Evolutionary conservation across 306 rosid genomes (phyloP).

Genomic region (Fragaria vesca): DNA sequence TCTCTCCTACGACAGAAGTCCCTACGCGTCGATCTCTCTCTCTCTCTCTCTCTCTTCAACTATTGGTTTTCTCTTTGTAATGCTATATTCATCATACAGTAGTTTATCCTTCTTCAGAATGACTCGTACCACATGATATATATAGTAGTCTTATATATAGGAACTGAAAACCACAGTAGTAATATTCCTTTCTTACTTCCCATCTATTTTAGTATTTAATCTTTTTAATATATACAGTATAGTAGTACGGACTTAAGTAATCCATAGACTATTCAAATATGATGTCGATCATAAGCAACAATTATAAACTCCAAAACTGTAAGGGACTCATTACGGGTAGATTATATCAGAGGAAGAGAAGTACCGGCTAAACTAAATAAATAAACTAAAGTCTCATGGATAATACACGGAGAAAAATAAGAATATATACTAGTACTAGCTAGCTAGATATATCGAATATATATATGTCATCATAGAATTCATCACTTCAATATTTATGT

Average conservation of each 20-base stretch:
- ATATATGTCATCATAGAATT: not conserved
- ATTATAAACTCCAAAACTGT: not conserved
- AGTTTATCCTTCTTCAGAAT: not conserved
- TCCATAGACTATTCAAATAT: not conserved
- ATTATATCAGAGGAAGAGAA: not conserved
- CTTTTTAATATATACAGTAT: not conserved
- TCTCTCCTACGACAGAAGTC: conserved; percentile 39
- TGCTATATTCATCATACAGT: not conserved
- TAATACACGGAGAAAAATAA: not conserved
- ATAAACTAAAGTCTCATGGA: not conserved
- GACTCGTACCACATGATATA: not conserved
- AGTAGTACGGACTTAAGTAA: not conserved
- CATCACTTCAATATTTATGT: no score
- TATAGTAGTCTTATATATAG: not conserved
- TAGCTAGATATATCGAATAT: no score
- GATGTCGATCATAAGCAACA: not conserved
- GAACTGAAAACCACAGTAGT: not conserved
- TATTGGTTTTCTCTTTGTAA: not conserved
- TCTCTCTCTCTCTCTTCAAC: not conserved
- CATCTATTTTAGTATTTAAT: not conserved
- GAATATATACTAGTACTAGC: not conserved
- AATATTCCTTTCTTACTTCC: not conserved
- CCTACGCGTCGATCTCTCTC: conserved; percentile 1
- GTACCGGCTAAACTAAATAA: no score
- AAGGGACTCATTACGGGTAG: not conserved